Evolutionary conservation across 352 stramenopile species (phyloP).

Genomic region (Pseudoperonospora humuli): DNA sequence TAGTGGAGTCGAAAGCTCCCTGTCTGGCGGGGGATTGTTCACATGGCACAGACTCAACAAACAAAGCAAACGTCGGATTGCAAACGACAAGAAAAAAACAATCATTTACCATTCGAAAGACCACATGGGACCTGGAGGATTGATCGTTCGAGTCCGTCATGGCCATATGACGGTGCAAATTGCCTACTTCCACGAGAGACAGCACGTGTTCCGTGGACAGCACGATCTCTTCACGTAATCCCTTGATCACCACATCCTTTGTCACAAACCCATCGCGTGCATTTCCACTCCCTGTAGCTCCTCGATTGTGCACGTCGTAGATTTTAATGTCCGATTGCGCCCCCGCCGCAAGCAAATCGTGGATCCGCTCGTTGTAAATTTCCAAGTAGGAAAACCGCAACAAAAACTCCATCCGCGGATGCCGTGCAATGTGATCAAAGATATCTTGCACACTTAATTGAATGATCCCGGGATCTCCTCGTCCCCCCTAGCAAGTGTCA

Average conservation of each 20-base stretch:
- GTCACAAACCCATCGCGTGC: constrained; percentile 26
- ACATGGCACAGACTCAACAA: constrained; percentile 5
- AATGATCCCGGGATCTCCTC: constrained; percentile 72
- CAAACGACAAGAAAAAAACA: no score
- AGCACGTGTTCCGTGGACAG: constrained; percentile 73
- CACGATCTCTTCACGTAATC: constrained; percentile 76
- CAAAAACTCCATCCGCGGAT: constrained; percentile 54
- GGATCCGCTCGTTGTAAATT: constrained; percentile 98
- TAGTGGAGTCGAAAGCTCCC: constrained; percentile 7
- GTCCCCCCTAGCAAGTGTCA: constrained; percentile 16
- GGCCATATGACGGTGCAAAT: constrained; percentile 68
- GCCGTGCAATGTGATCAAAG: constrained; percentile 70
- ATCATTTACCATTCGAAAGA: constrained; percentile 58
- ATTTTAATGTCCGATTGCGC: constrained; percentile 68
- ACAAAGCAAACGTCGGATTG: constrained; percentile 10
- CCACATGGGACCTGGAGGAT: constrained; percentile 68
- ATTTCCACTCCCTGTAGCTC: constrained; percentile 13
- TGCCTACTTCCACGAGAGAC: constrained; percentile 76
- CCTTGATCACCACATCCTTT: constrained; percentile 84
- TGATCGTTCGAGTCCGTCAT: constrained; percentile 71
- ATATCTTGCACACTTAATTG: constrained; percentile 81
- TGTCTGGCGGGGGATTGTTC: constrained; percentile 15
- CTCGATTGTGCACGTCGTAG: constrained; percentile 53
- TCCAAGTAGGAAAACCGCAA: constrained; percentile 93
- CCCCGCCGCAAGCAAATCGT: constrained; percentile 88